Base-by-base conservation (phyloP, 2,329 filamentous ascomycete species). In the Clarireedia hainanense region DNA sequence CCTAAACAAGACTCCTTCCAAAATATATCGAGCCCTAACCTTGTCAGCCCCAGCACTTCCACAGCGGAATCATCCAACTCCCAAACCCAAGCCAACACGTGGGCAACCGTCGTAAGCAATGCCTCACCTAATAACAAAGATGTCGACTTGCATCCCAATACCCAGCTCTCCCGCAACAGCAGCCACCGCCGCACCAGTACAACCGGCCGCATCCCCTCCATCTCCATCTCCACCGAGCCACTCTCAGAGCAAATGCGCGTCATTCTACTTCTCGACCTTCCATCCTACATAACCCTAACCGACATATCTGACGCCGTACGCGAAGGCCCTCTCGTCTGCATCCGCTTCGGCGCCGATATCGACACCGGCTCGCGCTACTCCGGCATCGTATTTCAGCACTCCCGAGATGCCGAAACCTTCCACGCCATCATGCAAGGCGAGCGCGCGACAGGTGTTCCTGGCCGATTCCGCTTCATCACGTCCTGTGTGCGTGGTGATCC, bases 301-400 rank as follows among this genome's bases (percentile, higher is more conserved):
- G 60, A 66, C 14, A 56, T 69, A 45, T 65, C 63, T 14, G 54
- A 67, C 34, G 65, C 65, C 2, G 55, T 69, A 6, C 39, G 50
- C 20, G 66, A 68, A 58, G 67, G 67, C 1, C 61, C 66, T 1
- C 12, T 69, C 9, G 57, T 61, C 27, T 60, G 57, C 15, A 68
- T 69, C 42, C 56, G 57, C 7, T 65, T 69, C 46, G 64, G 64
- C 15, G 36, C 53, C 6, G 61, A 69, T 47, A 51, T 54, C 0
- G 59, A 64, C 1, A 58, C 57, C 12, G 50, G 57, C 5, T 52
- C 47, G 6, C 61, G 61, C 1, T 68, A 57, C 30, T 61, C 57
- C 6, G 65, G 65, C 14, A 56, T 69, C 15, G 59, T 68, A 2
- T 69, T 69, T 56, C 65, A 66, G 36, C 42, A 60, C 40, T 61